Conservation (phyloP, 2,329 filamentous ascomycete species). For the Penicillium sp. region DNA sequence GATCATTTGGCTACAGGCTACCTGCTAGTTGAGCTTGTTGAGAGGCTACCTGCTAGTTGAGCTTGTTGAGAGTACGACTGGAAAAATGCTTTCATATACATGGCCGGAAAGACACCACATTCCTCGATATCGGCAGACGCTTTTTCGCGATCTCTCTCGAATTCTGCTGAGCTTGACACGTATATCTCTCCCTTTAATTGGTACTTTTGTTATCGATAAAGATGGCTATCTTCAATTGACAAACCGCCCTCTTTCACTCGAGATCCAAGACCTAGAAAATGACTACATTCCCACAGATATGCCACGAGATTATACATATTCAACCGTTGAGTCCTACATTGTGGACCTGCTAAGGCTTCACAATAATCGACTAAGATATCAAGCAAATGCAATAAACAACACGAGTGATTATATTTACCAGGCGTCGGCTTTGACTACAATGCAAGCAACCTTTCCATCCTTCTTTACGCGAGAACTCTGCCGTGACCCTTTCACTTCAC, state of each 20-base stretch:
- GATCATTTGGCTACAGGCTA: not conserved
- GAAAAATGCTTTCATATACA: constrained; percentile 13
- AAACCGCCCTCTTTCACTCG: constrained; percentile 2
- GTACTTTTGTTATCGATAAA: constrained; percentile 3
- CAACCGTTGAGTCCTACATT: constrained; percentile 20
- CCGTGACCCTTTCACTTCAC: constrained; percentile 33
- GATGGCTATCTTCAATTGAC: constrained; percentile 3
- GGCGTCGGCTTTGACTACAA: constrained; percentile 22
- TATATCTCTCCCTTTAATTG: constrained; percentile 2
- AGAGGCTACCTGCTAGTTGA: constrained; percentile 15
- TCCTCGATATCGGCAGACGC: not conserved
- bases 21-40: constrained; percentile 14
- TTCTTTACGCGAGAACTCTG: constrained; percentile 29
- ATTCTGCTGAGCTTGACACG: constrained; percentile 1
- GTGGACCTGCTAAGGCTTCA: constrained; percentile 21
- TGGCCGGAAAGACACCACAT: constrained; percentile 8
- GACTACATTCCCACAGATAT: constrained; percentile 24
- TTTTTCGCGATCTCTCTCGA: constrained; percentile 4
- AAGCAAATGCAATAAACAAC: constrained; percentile 23
- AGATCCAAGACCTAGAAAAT: constrained; percentile 22
- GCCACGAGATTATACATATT: constrained; percentile 20
- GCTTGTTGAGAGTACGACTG: constrained; percentile 5
- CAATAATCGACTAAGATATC: constrained; percentile 19
- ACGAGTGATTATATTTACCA: constrained; percentile 9
- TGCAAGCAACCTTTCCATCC: constrained; percentile 25